Conservation (phyloP, 1,284 basidiomycete genomes). For the Sutorius eximius region DNA sequence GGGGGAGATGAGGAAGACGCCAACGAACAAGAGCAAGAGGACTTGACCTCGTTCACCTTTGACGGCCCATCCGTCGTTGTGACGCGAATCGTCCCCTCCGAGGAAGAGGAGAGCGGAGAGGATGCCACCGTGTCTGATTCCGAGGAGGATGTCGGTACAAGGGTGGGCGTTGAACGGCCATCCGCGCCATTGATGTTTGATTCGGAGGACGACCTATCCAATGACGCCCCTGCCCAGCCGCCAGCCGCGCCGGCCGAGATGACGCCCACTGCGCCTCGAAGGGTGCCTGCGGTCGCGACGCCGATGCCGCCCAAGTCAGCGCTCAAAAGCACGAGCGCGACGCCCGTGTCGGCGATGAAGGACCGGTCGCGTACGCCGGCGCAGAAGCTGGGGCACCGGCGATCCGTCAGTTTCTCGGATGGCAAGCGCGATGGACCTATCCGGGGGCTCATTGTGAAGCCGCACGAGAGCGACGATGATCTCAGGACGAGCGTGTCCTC, state of each 20-base stretch:
- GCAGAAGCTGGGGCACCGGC: constrained; percentile 49
- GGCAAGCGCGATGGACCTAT: constrained; percentile 85
- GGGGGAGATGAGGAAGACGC: constrained; percentile 43
- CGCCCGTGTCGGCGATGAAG: constrained; percentile 39
- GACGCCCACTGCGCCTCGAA: constrained; percentile 40
- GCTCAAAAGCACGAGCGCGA: constrained; percentile 37
- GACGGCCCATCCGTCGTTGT: constrained; percentile 55
- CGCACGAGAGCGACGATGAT: constrained; percentile 39
- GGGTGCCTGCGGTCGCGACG: constrained; percentile 57
- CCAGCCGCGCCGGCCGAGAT: constrained; percentile 8
- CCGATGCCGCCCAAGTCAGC: constrained; percentile 55
- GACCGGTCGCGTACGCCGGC: constrained; percentile 54
- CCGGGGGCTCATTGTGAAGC: constrained; percentile 52
- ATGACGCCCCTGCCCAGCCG: constrained; percentile 11
- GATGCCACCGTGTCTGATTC: constrained; percentile 49
- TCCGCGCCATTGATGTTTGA: constrained; percentile 40
- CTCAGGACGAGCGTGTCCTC: constrained; percentile 32
- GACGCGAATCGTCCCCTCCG: constrained; percentile 43
- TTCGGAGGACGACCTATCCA: constrained; percentile 41
- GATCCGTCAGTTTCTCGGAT: constrained; percentile 94
- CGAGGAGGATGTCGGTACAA: constrained; percentile 38
- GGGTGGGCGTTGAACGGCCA: not conserved
- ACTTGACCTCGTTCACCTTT: constrained; percentile 71
- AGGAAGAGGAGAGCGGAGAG: constrained; percentile 40
- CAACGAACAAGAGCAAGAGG: constrained; percentile 64